Conservation (phyloP, 2,329 filamentous ascomycete genomes). For the Stagonosporopsis tanaceti region DNA sequence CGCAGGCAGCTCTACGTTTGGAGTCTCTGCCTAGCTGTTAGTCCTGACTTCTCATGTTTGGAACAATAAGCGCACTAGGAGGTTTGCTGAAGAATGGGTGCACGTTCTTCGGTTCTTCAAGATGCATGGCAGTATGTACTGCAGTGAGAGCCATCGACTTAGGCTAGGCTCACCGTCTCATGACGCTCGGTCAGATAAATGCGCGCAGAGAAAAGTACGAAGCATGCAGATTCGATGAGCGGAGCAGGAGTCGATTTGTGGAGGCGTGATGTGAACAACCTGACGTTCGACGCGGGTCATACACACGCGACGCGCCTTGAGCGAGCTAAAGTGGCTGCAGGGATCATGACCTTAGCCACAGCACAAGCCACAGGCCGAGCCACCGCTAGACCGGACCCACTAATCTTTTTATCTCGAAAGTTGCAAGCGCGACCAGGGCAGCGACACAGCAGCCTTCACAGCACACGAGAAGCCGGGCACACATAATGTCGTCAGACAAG, state of each 20-base stretch:
- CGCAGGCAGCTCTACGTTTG: conserved; percentile 19
- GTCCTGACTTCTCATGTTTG: not conserved
- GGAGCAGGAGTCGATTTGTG: not conserved
- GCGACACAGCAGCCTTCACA: conserved; percentile 35
- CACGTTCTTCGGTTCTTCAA: conserved; percentile 44
- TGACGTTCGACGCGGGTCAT: conserved; percentile 13
- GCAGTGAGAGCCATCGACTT: conserved; percentile 48
- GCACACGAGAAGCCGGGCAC: conserved; percentile 35
- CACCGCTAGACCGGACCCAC: conserved; percentile 10
- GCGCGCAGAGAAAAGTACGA: not conserved
- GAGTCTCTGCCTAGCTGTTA: conserved; percentile 26
- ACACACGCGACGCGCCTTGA: conserved; percentile 23
- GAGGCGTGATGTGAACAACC: conserved; percentile 4
- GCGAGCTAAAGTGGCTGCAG: conserved; percentile 19
- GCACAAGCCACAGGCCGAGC: conserved; percentile 1
- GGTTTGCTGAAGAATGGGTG: conserved; percentile 52
- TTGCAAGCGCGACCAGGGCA: conserved; percentile 24
- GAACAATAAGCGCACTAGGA: conserved; percentile 25
- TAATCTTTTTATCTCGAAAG: conserved; percentile 12
- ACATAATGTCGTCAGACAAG: conserved; percentile 46
- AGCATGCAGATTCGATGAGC: not conserved
- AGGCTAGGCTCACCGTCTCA: conserved; percentile 6
- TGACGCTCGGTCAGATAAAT: not conserved
- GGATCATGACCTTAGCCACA: not conserved
- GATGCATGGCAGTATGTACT: conserved; percentile 49